phyloP scores from a whole-genome alignment of 371 early-diverging fungal genomes.

The Actinomucor elegans region DNA sequence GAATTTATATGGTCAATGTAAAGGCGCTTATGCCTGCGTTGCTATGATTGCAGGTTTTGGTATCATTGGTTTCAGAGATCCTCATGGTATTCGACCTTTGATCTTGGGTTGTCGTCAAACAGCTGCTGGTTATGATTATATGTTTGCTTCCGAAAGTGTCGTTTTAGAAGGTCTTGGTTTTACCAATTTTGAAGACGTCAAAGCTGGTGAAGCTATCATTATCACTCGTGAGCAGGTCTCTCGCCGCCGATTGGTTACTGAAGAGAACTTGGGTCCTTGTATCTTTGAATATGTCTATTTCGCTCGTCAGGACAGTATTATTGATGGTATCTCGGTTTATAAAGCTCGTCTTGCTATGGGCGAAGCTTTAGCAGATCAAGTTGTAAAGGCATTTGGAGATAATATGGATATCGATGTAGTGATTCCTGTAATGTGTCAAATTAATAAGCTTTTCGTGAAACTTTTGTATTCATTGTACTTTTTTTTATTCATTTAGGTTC shows the following conservation, averaged over 20 bases:
- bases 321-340: constrained; percentile 98
- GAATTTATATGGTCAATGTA: constrained; percentile 77
- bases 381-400: constrained; percentile 65
- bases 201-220: constrained; percentile 92
- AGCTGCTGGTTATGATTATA: constrained; percentile 75
- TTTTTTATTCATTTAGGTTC: constrained; percentile 53
- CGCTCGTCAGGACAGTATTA: constrained; percentile 96
- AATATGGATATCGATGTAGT: constrained; percentile 92
- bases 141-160: constrained; percentile 96
- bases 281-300: constrained; percentile 99
- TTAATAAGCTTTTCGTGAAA: too few relatives aligned
- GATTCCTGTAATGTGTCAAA: constrained; percentile 75
- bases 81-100: constrained; percentile 94
- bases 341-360: constrained; percentile 96
- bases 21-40: constrained; percentile 92
- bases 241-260: constrained; percentile 61
- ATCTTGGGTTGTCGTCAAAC: constrained; percentile 82
- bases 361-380: constrained; percentile 87
- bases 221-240: constrained; percentile 73
- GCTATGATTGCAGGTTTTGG: constrained; percentile 96
- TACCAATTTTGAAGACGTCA: constrained; percentile 83
- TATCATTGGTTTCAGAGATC: constrained; percentile 91
- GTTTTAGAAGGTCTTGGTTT: constrained; percentile 89
- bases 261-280: constrained; percentile 80
- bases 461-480: too few relatives aligned